Evolutionary conservation across 352 stramenopile species (phyloP).

Genomic region (Lagenidium giganteum): DNA sequence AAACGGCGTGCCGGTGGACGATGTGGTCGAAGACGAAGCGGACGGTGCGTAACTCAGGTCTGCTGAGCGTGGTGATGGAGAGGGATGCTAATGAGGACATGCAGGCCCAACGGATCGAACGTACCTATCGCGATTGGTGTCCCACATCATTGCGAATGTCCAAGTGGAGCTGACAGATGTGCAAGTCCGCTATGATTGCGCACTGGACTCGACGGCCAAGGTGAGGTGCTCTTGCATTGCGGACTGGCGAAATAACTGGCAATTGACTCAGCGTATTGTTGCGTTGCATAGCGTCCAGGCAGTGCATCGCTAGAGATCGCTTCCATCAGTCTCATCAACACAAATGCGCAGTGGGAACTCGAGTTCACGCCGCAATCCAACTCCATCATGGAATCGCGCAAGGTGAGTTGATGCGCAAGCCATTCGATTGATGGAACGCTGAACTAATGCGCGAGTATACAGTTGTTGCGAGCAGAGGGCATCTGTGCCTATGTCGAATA

Average conservation of each 20-base stretch:
- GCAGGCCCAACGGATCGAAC: slow-evolving; percentile 46
- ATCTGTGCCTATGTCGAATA: slow-evolving; percentile 78
- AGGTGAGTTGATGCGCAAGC: slow-evolving; percentile 29
- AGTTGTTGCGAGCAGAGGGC: slow-evolving; percentile 60
- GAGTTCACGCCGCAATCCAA: slow-evolving; percentile 73
- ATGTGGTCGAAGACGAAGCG: slow-evolving; percentile 15
- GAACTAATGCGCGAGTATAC: neutral
- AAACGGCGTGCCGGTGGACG: slow-evolving; percentile 7
- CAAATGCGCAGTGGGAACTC: slow-evolving; percentile 70
- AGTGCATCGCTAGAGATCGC: slow-evolving; percentile 67
- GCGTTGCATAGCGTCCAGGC: slow-evolving; percentile 39
- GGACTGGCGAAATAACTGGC: neutral
- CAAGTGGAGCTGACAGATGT: slow-evolving; percentile 82
- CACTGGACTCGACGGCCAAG: slow-evolving; percentile 49
- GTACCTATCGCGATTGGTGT: slow-evolving; percentile 77
- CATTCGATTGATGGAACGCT: neutral
- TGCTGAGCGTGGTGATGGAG: no score
- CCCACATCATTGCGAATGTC: slow-evolving; percentile 83
- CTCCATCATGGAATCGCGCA: slow-evolving; percentile 71
- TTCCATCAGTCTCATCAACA: slow-evolving; percentile 67
- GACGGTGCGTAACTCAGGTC: slow-evolving; percentile 1
- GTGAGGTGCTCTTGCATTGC: slow-evolving; percentile 20
- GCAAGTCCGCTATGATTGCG: slow-evolving; percentile 81
- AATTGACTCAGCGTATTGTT: neutral
- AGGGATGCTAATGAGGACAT: neutral